Evolutionary conservation across 495 filamentous ascomycete species (phyloP).

Genomic region (Xanthoparmelia taractica): DNA sequence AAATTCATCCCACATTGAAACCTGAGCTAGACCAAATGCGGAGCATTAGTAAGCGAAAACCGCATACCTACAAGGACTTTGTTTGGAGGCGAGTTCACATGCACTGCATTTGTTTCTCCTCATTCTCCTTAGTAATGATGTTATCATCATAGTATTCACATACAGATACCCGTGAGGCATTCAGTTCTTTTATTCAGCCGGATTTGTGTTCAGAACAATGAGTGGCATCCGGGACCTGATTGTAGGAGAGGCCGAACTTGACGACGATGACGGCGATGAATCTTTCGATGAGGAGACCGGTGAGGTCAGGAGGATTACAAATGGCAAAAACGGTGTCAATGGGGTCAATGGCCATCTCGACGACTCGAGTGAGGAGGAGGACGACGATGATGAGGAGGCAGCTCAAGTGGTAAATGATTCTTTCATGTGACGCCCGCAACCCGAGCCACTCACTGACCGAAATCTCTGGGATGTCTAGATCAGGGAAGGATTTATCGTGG

Average conservation of each 20-base stretch:
- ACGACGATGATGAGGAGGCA: constrained; percentile 87
- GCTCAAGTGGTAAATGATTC: constrained; percentile 42
- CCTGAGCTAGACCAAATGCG: background rate
- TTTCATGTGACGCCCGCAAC: background rate
- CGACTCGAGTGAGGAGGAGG: constrained; percentile 92
- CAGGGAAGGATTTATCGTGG: constrained; percentile 91
- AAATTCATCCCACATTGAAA: constrained; percentile 2
- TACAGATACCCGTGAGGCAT: background rate
- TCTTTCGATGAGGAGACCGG: constrained; percentile 77
- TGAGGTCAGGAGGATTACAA: constrained; percentile 44
- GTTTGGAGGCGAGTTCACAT: background rate
- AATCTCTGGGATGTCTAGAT: constrained; percentile 44
- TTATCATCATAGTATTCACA: background rate
- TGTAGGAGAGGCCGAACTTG: constrained; percentile 75
- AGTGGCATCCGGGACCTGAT: constrained; percentile 66
- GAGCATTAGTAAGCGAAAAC: constrained; percentile 1
- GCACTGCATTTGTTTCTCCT: background rate
- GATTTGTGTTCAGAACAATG: constrained; percentile 41
- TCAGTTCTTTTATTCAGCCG: background rate
- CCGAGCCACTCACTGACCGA: background rate
- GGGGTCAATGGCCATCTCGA: constrained; percentile 45
- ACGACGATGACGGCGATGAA: constrained; percentile 83
- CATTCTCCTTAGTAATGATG: background rate
- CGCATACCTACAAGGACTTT: background rate
- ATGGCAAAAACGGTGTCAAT: constrained; percentile 35